Conservation (phyloP, 2,329 filamentous ascomycete species). For the Curvularia verruculosa region DNA sequence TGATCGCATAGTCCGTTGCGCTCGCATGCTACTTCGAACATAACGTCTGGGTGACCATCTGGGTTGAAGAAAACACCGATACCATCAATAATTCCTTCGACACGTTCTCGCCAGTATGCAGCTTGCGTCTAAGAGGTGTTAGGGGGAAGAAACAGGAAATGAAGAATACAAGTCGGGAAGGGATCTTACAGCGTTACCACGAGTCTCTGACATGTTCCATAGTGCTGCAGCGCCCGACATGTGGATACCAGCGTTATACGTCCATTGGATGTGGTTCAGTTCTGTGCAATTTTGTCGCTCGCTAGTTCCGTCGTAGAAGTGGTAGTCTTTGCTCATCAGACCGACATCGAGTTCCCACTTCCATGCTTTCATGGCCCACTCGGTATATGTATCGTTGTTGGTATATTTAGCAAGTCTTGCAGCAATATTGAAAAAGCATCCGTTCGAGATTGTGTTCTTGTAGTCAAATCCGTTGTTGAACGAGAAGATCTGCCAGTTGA, state of each 20-base stretch:
- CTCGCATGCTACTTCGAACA: conserved; percentile 57
- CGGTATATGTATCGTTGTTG: conserved; percentile 57
- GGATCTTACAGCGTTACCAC: conserved; percentile 29
- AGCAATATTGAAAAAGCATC: conserved; percentile 77
- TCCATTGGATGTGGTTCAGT: conserved; percentile 54
- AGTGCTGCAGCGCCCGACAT: conserved; percentile 54
- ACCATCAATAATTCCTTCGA: conserved; percentile 41
- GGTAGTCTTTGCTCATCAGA: conserved; percentile 54
- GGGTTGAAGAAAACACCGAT: conserved; percentile 51
- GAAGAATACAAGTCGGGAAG: no score
- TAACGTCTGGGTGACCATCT: conserved; percentile 52
- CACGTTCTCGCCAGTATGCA: conserved; percentile 29
- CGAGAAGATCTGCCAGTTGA: conserved; percentile 74
- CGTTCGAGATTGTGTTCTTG: conserved; percentile 80
- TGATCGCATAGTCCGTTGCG: conserved; percentile 51
- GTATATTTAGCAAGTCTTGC: conserved; percentile 73
- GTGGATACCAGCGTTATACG: conserved; percentile 54
- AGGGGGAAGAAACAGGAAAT: conserved; percentile 11
- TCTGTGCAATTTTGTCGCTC: conserved; percentile 52
- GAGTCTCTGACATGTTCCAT: conserved; percentile 53
- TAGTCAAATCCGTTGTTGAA: conserved; percentile 77
- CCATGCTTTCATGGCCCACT: conserved; percentile 70
- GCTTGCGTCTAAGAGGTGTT: conserved; percentile 21
- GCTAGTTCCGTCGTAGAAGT: conserved; percentile 54
- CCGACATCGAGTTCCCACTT: conserved; percentile 57